These are phyloP conservation scores for Saturnispora quitensis DNA, from an alignment of 805 yeast species.

Conservation along the genomic window DNA sequence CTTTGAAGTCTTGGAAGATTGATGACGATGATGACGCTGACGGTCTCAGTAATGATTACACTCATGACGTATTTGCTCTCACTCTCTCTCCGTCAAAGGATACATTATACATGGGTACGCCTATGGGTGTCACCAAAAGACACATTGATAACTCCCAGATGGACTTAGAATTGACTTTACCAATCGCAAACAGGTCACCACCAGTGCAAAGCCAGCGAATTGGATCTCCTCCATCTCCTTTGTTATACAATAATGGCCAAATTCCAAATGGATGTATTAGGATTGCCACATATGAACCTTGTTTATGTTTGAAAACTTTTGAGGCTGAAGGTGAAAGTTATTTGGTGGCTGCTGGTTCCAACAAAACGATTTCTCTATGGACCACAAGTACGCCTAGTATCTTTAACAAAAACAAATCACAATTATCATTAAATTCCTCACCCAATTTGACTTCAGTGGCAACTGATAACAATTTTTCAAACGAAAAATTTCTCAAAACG, in stretches of 20 bases:
- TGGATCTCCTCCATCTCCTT: not conserved
- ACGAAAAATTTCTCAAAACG: conserved; percentile 53
- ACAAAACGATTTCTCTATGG: conserved; percentile 68
- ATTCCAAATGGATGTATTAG: conserved; percentile 20
- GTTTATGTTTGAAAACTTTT: conserved; percentile 49
- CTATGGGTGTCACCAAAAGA: conserved; percentile 21
- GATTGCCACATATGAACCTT: conserved; percentile 19
- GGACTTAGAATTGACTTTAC: not conserved
- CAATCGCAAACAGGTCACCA: not conserved
- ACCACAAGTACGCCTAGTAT: conserved; percentile 31
- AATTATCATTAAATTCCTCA: not conserved
- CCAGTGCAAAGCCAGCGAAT: not conserved
- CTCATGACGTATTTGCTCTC: conserved; percentile 47
- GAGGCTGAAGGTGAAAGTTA: conserved; percentile 31
- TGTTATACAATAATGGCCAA: not conserved
- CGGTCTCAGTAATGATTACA: conserved; percentile 20
- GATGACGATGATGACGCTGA: conserved; percentile 28
- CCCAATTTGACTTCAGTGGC: not conserved
- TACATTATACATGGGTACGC: conserved; percentile 51
- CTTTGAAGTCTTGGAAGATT: conserved; percentile 35
- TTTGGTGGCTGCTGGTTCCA: conserved; percentile 61
- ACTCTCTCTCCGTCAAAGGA: conserved; percentile 33
- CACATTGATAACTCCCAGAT: not conserved
- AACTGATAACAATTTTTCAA: conserved; percentile 9
- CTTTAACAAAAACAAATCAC: not conserved